phyloP scores from a whole-genome alignment of 2,329 filamentous ascomycete genomes.

The Didymella sp. region DNA sequence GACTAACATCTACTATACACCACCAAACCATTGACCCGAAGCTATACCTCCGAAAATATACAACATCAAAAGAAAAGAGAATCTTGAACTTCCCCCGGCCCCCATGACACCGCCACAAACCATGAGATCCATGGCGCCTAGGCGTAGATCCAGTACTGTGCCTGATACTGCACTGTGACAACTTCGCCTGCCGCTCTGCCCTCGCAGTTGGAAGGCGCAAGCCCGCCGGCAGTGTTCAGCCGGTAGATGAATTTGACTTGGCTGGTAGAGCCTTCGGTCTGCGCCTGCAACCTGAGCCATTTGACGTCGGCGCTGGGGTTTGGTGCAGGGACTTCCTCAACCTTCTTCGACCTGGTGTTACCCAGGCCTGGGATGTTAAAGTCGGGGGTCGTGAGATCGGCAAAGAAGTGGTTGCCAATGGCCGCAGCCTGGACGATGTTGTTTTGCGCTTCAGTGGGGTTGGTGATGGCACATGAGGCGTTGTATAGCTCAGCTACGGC shows the following conservation, averaged over 20 bases:
- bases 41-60: not conserved
- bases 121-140: conserved; percentile 1
- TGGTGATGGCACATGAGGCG: conserved; percentile 31
- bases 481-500: conserved; percentile 50
- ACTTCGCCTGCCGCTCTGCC: conserved; percentile 48
- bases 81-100: not conserved
- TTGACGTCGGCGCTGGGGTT: conserved; percentile 65
- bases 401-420: conserved; percentile 81
- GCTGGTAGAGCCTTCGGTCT: conserved; percentile 40
- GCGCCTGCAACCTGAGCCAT: conserved; percentile 75
- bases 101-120: not conserved
- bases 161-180: conserved; percentile 82
- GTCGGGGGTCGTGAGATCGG: conserved; percentile 72
- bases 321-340: conserved; percentile 69
- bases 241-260: conserved; percentile 78
- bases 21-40: not conserved
- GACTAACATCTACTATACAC: not conserved
- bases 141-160: conserved; percentile 74
- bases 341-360: conserved; percentile 71
- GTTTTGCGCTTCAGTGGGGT: conserved; percentile 29
- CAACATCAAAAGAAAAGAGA: not conserved
- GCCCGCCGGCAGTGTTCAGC: conserved; percentile 81
- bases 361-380: conserved; percentile 77
- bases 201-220: conserved; percentile 73
- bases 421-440: conserved; percentile 33